phyloP scores from a whole-genome alignment of 2,329 filamentous ascomycete genomes.

The Aspergillus ochraceoroseus region DNA sequence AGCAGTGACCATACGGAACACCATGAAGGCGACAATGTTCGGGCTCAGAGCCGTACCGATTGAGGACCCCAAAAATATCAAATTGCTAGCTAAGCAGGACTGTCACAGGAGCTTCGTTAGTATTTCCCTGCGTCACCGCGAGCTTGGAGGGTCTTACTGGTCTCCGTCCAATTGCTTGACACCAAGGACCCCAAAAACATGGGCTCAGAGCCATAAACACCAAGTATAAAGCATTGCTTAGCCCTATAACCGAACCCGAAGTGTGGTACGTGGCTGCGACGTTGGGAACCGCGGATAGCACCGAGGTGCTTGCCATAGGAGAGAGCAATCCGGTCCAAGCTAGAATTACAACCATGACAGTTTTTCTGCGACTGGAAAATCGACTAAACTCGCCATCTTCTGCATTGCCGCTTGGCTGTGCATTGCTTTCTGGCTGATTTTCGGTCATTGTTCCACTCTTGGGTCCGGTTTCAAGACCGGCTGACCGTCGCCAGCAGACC shows the following conservation, averaged over 20 bases:
- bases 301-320: slow-evolving; percentile 52
- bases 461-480: too few relatives aligned
- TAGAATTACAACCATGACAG: slow-evolving; percentile 8
- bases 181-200: slow-evolving; percentile 67
- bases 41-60: slow-evolving; percentile 68
- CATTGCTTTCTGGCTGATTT: slow-evolving; percentile 2
- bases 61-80: slow-evolving; percentile 64
- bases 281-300: slow-evolving; percentile 69
- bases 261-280: slow-evolving; percentile 62
- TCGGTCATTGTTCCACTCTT: neutral
- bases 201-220: slow-evolving; percentile 67
- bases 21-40: slow-evolving; percentile 65
- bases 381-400: slow-evolving; percentile 5
- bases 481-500: too few relatives aligned
- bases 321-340: slow-evolving; percentile 11
- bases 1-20: slow-evolving; percentile 69
- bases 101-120: slow-evolving; percentile 23
- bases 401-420: neutral
- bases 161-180: slow-evolving; percentile 59
- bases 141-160: slow-evolving; percentile 46
- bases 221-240: slow-evolving; percentile 71
- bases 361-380: slow-evolving; percentile 3
- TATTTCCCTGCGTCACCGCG: too few relatives aligned
- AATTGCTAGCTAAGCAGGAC: slow-evolving; percentile 57
- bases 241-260: slow-evolving; percentile 64